Conservation (phyloP, 495 filamentous ascomycete species). For the Friedmanniomyces simplex region DNA sequence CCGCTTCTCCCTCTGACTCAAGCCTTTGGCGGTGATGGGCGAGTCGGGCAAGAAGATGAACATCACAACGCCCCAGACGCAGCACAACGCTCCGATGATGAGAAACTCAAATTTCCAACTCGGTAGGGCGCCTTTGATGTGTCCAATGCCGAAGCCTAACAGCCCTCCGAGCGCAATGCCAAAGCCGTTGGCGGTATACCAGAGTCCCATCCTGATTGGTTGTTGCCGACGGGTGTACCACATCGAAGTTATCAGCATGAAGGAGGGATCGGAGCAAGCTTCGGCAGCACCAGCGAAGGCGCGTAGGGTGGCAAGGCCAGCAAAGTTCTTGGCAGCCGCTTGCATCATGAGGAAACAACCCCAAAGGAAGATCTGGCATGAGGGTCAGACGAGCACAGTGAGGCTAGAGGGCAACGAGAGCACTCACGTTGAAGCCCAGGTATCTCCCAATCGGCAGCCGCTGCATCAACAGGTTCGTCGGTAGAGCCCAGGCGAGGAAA, state of each 20-base stretch:
- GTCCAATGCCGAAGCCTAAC: constrained; percentile 43
- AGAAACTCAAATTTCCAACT: constrained; percentile 28
- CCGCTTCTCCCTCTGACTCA: constrained; percentile 13
- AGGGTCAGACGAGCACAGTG: not conserved
- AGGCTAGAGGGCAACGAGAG: not conserved
- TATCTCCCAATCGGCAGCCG: constrained; percentile 48
- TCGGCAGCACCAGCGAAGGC: constrained; percentile 49
- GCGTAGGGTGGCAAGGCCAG: constrained; percentile 43
- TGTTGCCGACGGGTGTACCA: constrained; percentile 48
- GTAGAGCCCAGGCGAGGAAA: constrained; percentile 40
- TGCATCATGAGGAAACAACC: constrained; percentile 48
- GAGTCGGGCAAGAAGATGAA: constrained; percentile 21
- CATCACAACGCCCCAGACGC: constrained; percentile 34
- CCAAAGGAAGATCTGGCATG: constrained; percentile 53
- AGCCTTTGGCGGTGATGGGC: constrained; percentile 20
- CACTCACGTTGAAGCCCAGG: constrained; percentile 37
- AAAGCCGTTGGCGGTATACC: constrained; percentile 51
- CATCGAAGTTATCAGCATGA: constrained; percentile 37
- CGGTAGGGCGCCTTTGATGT: constrained; percentile 20
- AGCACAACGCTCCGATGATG: constrained; percentile 29
- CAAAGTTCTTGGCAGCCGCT: constrained; percentile 38
- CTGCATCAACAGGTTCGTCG: constrained; percentile 46
- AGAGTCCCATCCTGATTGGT: constrained; percentile 47
- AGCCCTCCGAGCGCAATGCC: constrained; percentile 50
- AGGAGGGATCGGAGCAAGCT: constrained; percentile 37